Evolutionary conservation across 768 basidiomycete genomes (phyloP), one percentile per base, ranked within the genome.

Genomic region (Phallus indusiatus): DNA sequence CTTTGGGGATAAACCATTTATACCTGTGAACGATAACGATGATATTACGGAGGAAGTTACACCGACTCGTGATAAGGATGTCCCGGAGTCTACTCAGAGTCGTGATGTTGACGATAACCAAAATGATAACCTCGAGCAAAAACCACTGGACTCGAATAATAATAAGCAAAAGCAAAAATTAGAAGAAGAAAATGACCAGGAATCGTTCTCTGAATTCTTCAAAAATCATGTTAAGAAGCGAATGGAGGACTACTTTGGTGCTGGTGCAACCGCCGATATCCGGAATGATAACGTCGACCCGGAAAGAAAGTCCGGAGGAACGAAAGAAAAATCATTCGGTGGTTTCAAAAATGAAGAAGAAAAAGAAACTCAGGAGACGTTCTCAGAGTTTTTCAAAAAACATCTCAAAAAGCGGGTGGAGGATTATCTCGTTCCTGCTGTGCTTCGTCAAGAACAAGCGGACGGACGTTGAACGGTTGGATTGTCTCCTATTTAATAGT

Each of bases 91-190:
- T 6, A 20, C 55, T 56, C 50, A 18, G 7, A 28, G 7, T 28
- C 28, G 28, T 28, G 28, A 28, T 28, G 28, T 28, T 7, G 28
- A 28, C 7, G 28, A 28, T 28, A 28, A 7, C 7, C 28, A 90
- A 4, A 87, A 90, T 8, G 88, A 90, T 5, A 86, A 85, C 0
- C 80, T 79, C 5, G 89, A 88, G 71, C 86, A 87, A 67, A 86
- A 79, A 73, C 89, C 88, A 65, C 80, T 77, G 28, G 28, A 28
- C 28, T 3, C 28, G 42, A 42, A 37, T 37, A 37, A 16, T 16
- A 16, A 37, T 8, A 37, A 37, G 16, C 36, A 42, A 42, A 42
- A 42, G 42, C n/a, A 12, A n/a, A 10, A 42, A n/a, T 42, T 10
- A 2, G n/a, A 42, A n/a, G 14, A 12, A 42, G n/a, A 42, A 12